Evolutionary conservation across 2,329 filamentous ascomycete genomes (phyloP), one percentile per base, ranked within the genome.

Genomic region (Sporothrix protearum): DNA sequence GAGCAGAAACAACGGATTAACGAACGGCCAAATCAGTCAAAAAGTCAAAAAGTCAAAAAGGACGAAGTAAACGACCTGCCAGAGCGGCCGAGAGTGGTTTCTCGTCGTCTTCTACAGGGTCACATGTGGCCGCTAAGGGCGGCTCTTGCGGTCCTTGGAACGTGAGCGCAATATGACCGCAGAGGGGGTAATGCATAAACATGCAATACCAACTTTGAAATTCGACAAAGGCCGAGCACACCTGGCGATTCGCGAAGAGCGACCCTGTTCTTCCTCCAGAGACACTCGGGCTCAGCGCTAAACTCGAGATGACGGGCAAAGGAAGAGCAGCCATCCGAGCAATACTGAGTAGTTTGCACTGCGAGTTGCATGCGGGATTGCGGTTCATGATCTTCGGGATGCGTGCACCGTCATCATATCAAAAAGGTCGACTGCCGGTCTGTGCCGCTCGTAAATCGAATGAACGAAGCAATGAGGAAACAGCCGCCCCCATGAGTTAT

Each of bases 101-200:
- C 14, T 30, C 55, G 55, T 39, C 16, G 14, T 64, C 22, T 16
- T 64, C 22, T 0, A 33, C 42, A 28, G 45, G 12, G 14, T 51
- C 57, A 42, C 59, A 45, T 22, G 12, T 28, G 59, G 59, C n/a
- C 3, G 9, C 16, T 9, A 4, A 51, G 12, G 42, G 63, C 45
- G 64, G 64, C 64, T 36, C 45, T 67, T 9, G 64, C 45, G 45
- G 42, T 33, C 64, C 64, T 67, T 66, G 16, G 22, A 67, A 53
- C 45, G 16, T 22, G 28, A 36, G 19, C 22, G 64, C 28, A 67
- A 67, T 51, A 51, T 22, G 25, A 4, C 45, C 42, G 8, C 3
- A n/a, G 30, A 67, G 25, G 28, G n/a, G 45, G 45, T 51, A 51
- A 51, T 51, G 64, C 64, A 53, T 67, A 51, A 53, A 22, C 45